Conservation (phyloP, 306 rosid genomes). For the Sophora flavescens region DNA sequence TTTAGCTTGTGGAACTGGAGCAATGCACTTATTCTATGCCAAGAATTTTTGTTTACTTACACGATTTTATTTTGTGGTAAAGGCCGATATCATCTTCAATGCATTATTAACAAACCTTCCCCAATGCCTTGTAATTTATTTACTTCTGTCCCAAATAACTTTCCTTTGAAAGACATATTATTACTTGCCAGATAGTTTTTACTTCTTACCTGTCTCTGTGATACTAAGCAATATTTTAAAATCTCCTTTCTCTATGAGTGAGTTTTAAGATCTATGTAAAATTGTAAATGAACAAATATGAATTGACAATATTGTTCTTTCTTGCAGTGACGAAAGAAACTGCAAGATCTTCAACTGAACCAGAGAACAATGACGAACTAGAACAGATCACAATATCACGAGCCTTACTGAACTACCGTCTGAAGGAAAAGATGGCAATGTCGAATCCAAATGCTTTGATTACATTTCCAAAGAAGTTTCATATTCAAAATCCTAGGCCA, state of each 20-base stretch:
- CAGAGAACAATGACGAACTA: conserved; percentile 85
- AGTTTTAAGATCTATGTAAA: neutral
- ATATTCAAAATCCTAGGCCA: conserved; percentile 76
- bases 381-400: conserved; percentile 97
- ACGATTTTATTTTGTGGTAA: neutral
- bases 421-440: conserved; percentile 82
- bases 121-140: neutral
- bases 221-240: neutral
- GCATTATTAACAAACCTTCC: neutral
- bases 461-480: conserved; percentile 79
- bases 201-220: conserved; percentile 3
- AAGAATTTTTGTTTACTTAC: neutral
- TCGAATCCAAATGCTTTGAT: conserved; percentile 72
- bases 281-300: neutral
- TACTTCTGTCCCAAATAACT: neutral
- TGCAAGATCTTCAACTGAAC: conserved; percentile 86
- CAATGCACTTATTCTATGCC: neutral
- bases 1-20: neutral
- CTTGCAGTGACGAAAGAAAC: conserved; percentile 88
- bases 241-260: neutral
- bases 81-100: neutral
- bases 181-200: conserved; percentile 14
- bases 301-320: conserved; percentile 45
- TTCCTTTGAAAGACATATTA: neutral
- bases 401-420: conserved; percentile 76